Evolutionary conservation across 768 basidiomycete genomes (phyloP).

Genomic region (Pulveroboletus ravenelii): DNA sequence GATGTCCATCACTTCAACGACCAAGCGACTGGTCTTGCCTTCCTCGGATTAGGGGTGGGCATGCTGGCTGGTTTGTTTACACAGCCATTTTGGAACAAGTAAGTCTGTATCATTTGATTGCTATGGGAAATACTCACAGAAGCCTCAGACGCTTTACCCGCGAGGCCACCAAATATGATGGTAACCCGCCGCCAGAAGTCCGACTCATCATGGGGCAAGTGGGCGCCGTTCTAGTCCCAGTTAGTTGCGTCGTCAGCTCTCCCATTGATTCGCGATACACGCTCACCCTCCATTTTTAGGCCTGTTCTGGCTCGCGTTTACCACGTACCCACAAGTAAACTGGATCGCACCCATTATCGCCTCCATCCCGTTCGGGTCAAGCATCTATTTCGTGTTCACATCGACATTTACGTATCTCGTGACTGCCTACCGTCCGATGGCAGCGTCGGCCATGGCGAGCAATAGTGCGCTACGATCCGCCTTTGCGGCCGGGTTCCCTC

Average conservation of each 20-base stretch:
- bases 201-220: conserved; percentile 62
- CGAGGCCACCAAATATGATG: conserved; percentile 36
- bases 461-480: conserved; percentile 50
- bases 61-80: conserved; percentile 36
- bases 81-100: conserved; percentile 46
- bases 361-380: conserved; percentile 48
- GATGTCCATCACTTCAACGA: conserved; percentile 47
- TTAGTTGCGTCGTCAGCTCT: conserved; percentile 36
- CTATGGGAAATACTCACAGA: neutral
- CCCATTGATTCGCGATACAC: neutral
- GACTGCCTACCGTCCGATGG: conserved; percentile 45
- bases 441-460: conserved; percentile 61
- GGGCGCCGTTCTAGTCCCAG: conserved; percentile 62
- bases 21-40: conserved; percentile 46
- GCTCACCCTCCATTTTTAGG: conserved; percentile 18
- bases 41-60: conserved; percentile 48
- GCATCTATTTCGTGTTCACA: conserved; percentile 61
- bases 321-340: conserved; percentile 42
- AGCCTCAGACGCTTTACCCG: conserved; percentile 33
- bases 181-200: conserved; percentile 58
- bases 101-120: neutral
- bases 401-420: conserved; percentile 61
- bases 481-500: conserved; percentile 49
- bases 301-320: conserved; percentile 54
- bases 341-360: conserved; percentile 46